phyloP scores from a whole-genome alignment of 2,329 filamentous ascomycete genomes.

The Penicillium sp. region DNA sequence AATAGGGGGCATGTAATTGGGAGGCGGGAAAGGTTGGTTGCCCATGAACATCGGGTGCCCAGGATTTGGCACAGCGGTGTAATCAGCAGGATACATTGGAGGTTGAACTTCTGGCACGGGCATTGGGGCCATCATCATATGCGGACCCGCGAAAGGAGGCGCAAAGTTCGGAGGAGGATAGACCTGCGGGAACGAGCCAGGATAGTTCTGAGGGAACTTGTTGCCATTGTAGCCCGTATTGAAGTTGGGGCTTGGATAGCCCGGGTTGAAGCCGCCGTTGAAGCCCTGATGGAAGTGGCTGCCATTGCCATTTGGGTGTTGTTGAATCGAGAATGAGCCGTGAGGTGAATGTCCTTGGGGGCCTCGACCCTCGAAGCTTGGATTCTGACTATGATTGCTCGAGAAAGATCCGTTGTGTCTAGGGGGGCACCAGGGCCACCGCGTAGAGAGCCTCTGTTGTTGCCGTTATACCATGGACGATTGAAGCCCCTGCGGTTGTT shows the following conservation, averaged over 20 bases:
- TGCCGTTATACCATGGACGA: slow-evolving; percentile 5
- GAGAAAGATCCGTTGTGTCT: slow-evolving; percentile 2
- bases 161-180: neutral
- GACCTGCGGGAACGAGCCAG: neutral
- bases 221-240: neutral
- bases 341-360: neutral
- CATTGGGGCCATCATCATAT: slow-evolving; percentile 3
- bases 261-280: slow-evolving; percentile 1
- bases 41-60: neutral
- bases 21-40: neutral
- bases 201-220: neutral
- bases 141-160: neutral
- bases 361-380: neutral
- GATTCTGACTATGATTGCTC: neutral
- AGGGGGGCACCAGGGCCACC: neutral
- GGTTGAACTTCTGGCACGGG: neutral
- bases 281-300: neutral
- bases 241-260: slow-evolving; percentile 2
- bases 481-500: slow-evolving; percentile 2
- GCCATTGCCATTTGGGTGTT: neutral
- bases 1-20: slow-evolving; percentile 4
- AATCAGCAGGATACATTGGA: neutral
- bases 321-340: neutral
- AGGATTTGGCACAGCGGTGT: neutral
- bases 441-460: slow-evolving; percentile 5